Percentiles rank a stretch among this genome's conserved stretches.
Conservation (phyloP, 805 yeast genomes). For the Huiozyma naganishii region DNA sequence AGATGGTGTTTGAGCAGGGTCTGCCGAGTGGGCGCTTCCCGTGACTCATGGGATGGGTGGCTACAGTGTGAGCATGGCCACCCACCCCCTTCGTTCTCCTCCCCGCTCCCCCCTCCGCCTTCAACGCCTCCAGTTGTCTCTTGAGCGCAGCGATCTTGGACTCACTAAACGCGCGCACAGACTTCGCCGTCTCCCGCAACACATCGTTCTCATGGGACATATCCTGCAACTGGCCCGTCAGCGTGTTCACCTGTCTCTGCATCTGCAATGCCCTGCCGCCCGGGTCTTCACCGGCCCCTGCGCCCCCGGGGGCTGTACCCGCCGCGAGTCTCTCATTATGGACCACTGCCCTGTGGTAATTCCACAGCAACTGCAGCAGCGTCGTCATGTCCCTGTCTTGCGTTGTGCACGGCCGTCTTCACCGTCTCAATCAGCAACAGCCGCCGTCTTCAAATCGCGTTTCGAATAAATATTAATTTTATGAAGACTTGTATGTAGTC, state of each 20-base stretch:
- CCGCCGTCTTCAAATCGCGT: no score
- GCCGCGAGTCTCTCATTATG: slow-evolving; percentile 20
- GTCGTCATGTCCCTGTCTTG: slow-evolving; percentile 11
- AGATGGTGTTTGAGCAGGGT: slow-evolving; percentile 7
- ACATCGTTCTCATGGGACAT: slow-evolving; percentile 24
- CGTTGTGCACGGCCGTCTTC: not conserved
- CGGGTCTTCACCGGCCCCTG: not conserved
- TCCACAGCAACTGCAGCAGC: slow-evolving; percentile 15
- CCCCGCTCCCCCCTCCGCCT: slow-evolving; percentile 3
- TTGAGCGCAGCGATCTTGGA: slow-evolving; percentile 24
- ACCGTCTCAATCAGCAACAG: not conserved
- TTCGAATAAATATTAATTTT: no score
- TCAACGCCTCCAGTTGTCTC: slow-evolving; percentile 21
- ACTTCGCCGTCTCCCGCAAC: slow-evolving; percentile 24
- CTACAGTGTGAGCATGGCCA: slow-evolving; percentile 4
- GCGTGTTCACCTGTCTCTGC: slow-evolving; percentile 27
- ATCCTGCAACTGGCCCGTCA: slow-evolving; percentile 26
- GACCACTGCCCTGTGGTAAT: slow-evolving; percentile 22
- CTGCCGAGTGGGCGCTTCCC: slow-evolving; percentile 10
- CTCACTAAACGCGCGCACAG: slow-evolving; percentile 23
- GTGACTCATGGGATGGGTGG: slow-evolving; percentile 17
- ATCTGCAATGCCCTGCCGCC: slow-evolving; percentile 25
- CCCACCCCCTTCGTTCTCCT: not conserved
- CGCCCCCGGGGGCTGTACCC: not conserved
- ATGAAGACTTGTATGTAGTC: no score